Percentiles rank a stretch among this genome's conserved stretches.
These are phyloP conservation scores for Linnemannia hyalina DNA, from an alignment of 192 early-diverging fungal genomes.

Conservation along the genomic window DNA sequence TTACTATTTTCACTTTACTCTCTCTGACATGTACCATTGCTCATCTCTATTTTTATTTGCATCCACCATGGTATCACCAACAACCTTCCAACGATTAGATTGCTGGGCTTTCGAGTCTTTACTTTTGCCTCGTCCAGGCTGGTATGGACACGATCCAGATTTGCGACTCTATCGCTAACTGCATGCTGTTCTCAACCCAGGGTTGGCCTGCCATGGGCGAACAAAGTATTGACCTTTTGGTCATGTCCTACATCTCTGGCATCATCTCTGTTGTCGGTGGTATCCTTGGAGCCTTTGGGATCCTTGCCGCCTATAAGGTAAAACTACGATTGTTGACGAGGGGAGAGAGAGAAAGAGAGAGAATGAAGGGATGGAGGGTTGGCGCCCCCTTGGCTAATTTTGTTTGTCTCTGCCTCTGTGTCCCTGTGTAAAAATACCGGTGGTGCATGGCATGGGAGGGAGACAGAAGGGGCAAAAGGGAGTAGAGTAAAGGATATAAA, in stretches of 20 bases:
- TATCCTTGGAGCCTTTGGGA: slow-evolving; percentile 39
- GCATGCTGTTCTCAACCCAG: slow-evolving; percentile 39
- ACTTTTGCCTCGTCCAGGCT: slow-evolving; percentile 45
- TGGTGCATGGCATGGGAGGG: neutral
- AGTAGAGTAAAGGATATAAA: neutral
- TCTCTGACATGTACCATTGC: neutral
- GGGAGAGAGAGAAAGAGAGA: neutral
- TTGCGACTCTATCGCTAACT: slow-evolving; percentile 28
- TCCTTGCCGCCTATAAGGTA: slow-evolving; percentile 50
- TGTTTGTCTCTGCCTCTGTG: neutral
- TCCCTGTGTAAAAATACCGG: neutral
- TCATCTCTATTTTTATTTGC: neutral
- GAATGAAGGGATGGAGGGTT: neutral
- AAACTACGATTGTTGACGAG: neutral
- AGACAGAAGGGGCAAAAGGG: neutral
- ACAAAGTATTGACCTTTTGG: slow-evolving; percentile 37
- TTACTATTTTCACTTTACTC: neutral
- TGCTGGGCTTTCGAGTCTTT: slow-evolving; percentile 30
- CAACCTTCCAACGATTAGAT: slow-evolving; percentile 15
- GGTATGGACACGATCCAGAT: slow-evolving; percentile 29
- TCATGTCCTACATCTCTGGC: slow-evolving; percentile 50
- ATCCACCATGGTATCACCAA: neutral
- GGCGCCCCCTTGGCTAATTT: neutral
- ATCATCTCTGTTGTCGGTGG: slow-evolving; percentile 32
- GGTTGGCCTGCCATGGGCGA: slow-evolving; percentile 46